A percentile compares a stretch with the other conserved stretches of the same genome.
Evolutionary conservation across 768 basidiomycete species (phyloP).

Genomic region (Candolleomyces efflorescens): DNA sequence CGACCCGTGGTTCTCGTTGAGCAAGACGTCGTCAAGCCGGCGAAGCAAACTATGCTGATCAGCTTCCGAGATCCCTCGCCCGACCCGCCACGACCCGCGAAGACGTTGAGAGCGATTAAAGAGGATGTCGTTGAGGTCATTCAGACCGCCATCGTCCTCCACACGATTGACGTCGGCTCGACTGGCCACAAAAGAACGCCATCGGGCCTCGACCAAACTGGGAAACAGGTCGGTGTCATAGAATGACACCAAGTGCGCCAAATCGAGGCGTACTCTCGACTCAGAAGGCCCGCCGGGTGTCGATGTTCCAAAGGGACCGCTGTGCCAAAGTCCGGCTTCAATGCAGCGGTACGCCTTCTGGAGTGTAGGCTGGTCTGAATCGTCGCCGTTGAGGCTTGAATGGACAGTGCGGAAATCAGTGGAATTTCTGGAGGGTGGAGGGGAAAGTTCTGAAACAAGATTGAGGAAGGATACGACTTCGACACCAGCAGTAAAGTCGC

Average conservation of each 20-base stretch:
- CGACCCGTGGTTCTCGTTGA: conserved; percentile 12
- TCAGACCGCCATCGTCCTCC: no score
- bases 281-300: conserved; percentile 32
- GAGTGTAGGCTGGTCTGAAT: not conserved
- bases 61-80: not conserved
- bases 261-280: conserved; percentile 37
- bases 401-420: not conserved
- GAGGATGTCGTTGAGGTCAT: not conserved
- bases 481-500: conserved; percentile 39
- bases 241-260: conserved; percentile 36
- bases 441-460: no score
- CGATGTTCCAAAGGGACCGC: conserved; percentile 9
- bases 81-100: not conserved
- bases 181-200: no score
- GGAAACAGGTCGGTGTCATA: conserved; percentile 37
- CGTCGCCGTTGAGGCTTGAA: no score
- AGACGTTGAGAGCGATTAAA: not conserved
- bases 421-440: not conserved
- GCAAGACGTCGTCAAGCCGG: not conserved
- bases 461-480: no score
- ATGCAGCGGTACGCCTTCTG: conserved; percentile 16
- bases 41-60: not conserved
- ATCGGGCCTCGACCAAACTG: conserved; percentile 29
- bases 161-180: no score
- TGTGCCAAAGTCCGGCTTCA: conserved; percentile 37